A percentile compares a stretch with the other conserved stretches of the same genome.
phyloP scores from a whole-genome alignment of 805 yeast species.

The Lachancea nothofagi region DNA sequence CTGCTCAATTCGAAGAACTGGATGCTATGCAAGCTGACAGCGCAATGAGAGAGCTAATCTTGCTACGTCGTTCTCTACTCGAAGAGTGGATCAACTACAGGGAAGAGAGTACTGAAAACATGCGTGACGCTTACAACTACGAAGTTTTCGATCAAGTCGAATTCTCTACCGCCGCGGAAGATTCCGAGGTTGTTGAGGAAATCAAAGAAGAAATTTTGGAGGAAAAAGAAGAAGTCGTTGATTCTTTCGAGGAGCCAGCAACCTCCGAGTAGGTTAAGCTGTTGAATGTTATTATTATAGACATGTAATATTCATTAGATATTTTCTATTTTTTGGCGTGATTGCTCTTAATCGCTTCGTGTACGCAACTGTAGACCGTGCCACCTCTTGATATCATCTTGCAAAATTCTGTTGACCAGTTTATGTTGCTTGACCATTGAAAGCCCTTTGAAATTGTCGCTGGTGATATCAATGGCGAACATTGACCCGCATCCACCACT shows the following conservation, averaged over 20 bases:
- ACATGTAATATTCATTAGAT: background rate
- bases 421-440: conserved; percentile 89
- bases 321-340: background rate
- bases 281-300: conserved; percentile 3
- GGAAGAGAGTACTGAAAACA: conserved; percentile 41
- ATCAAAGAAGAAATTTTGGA: conserved; percentile 68
- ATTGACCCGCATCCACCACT: conserved; percentile 98
- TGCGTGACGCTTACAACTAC: conserved; percentile 31
- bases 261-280: background rate
- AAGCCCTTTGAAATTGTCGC: conserved; percentile 69
- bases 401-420: conserved; percentile 71
- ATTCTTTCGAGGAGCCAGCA: conserved; percentile 18
- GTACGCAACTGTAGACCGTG: conserved; percentile 90
- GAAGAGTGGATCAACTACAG: conserved; percentile 87
- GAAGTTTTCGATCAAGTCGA: conserved; percentile 38
- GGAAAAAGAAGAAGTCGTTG: conserved; percentile 66
- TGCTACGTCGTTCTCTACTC: conserved; percentile 72
- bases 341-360: conserved; percentile 38
- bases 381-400: conserved; percentile 86
- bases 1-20: conserved; percentile 87
- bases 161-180: conserved; percentile 41
- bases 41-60: conserved; percentile 83
- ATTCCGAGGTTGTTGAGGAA: conserved; percentile 66
- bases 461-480: conserved; percentile 81
- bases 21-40: conserved; percentile 96